Evolutionary conservation across 1,284 basidiomycete genomes (phyloP).

Genomic region (Naganishia sp.): DNA sequence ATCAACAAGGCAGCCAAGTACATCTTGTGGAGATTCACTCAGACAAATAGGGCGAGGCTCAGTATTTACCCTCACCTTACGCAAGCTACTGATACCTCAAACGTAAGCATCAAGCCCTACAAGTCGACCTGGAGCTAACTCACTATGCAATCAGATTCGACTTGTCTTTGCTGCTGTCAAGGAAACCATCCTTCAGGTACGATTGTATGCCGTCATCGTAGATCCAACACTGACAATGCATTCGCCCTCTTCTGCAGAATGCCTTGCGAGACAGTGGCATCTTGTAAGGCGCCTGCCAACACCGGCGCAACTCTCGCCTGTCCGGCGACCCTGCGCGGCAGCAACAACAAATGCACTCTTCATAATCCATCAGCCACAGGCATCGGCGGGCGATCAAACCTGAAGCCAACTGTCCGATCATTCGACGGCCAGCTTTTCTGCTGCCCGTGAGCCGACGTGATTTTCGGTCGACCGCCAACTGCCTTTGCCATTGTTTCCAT

Average conservation of each 20-base stretch:
- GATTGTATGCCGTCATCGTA: neutral
- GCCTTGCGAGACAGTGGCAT: slow-evolving; percentile 53
- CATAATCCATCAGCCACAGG: too few species aligned
- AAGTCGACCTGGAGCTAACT: neutral
- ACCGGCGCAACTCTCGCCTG: too few species aligned
- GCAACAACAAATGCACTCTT: too few species aligned
- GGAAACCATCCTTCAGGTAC: slow-evolving; percentile 83
- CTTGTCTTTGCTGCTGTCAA: slow-evolving; percentile 96
- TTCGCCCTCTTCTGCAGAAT: slow-evolving; percentile 36
- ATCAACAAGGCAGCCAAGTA: slow-evolving; percentile 99
- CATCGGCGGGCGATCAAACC: too few species aligned
- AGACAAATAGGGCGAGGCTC: slow-evolving; percentile 83
- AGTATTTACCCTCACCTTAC: slow-evolving; percentile 84
- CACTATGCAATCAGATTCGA: slow-evolving; percentile 58
- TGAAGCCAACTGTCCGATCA: too few species aligned
- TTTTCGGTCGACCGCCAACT: too few species aligned
- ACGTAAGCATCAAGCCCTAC: slow-evolving; percentile 58
- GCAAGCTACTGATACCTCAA: slow-evolving; percentile 63
- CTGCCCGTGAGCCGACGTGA: too few species aligned
- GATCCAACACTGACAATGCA: neutral
- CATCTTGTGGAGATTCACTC: slow-evolving; percentile 95
- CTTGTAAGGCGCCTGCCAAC: slow-evolving; percentile 37
- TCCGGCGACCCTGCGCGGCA: too few species aligned
- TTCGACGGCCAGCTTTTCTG: too few species aligned
- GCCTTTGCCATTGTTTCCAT: too few species aligned